Base-by-base conservation (phyloP, 2,329 filamentous ascomycete genomes). In the Pyrenochaeta sp. region DNA sequence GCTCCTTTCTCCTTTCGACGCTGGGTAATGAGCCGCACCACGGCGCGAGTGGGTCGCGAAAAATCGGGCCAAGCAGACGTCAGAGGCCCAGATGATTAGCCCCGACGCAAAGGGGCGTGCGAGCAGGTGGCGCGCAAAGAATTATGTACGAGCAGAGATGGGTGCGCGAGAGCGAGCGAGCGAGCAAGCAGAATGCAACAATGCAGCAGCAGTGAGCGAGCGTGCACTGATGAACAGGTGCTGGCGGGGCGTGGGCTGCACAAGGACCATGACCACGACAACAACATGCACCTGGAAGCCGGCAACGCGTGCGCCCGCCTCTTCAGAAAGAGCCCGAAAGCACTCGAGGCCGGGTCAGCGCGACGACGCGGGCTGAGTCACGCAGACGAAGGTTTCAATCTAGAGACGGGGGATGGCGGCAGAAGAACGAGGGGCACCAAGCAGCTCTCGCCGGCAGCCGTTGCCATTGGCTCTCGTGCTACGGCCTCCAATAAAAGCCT, bases 1-100 rank as follows among this genome's bases (percentile, higher is more conserved):
- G 50, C 48, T 41, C 53, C 61, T 61, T 58, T 59, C 53, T 59
- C 54, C 49, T 53, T 56, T 58, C 47, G 48, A 49, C 52, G 14
- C 26, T 28, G 27, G 27, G 27, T 59, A 53, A 60, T 53, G 44
- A 48, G 57, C 61, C 50, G 54, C 49, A 48, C 51, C 32, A 37
- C 34, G 48, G 58, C n/a, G n/a, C n/a, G n/a, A n/a, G n/a, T 53
- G 61, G 58, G 55, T 45, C 53, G 53, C 51, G 48, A 47, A 36
- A 51, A 48, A 44, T 47, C 29, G 48, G 39, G 41, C 15, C 34
- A 29, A 48, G 41, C 41, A 51, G 54, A 49, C 43, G 51, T 52
- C 48, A 53, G 45, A 45, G 36, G 41, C 15, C 20, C 37, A 23
- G 35, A 38, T 34, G n/a, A n/a, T n/a, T n/a, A n/a, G n/a, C n/a